These are phyloP conservation scores for Yamadazyma taylorii DNA, from an alignment of 1,139 yeast species.

Conservation along the genomic window DNA sequence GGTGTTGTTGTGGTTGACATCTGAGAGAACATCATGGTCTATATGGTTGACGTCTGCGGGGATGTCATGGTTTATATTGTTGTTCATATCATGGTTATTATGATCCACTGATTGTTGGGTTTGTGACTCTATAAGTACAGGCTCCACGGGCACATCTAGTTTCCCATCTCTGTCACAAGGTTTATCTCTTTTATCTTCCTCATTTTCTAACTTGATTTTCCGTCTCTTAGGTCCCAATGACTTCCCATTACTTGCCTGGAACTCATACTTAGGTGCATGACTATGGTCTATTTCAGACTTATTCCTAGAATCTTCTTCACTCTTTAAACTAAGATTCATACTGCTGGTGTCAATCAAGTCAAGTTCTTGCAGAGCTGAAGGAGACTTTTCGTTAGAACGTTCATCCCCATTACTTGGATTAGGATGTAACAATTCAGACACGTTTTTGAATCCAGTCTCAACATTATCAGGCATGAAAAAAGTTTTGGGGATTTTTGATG, in stretches of 20 bases:
- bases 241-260: slow-evolving; percentile 1
- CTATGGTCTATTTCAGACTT: slow-evolving; percentile 1
- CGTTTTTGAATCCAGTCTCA: slow-evolving; percentile 64
- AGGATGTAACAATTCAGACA: slow-evolving; percentile 48
- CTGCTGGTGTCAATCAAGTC: slow-evolving; percentile 11
- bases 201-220: too few relatives aligned
- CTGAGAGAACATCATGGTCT: too few relatives aligned
- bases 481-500: slow-evolving; percentile 28
- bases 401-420: background rate
- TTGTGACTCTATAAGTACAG: slow-evolving; percentile 1
- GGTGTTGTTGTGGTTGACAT: too few relatives aligned
- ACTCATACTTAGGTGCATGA: slow-evolving; percentile 3
- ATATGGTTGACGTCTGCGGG: too few relatives aligned
- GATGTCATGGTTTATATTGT: too few relatives aligned
- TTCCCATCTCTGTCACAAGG: too few relatives aligned
- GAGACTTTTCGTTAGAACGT: slow-evolving; percentile 11
- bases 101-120: background rate
- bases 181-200: too few relatives aligned
- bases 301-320: background rate
- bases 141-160: too few relatives aligned
- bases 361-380: slow-evolving; percentile 7
- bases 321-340: slow-evolving; percentile 4
- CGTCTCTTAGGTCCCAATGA: slow-evolving; percentile 4
- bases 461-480: slow-evolving; percentile 84
- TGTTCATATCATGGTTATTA: slow-evolving; percentile 17